A percentile compares a stretch with the other conserved stretches of the same genome.
Evolutionary conservation across 345 rosid species (phyloP).

Genomic region (Bruguiera sexangula): DNA sequence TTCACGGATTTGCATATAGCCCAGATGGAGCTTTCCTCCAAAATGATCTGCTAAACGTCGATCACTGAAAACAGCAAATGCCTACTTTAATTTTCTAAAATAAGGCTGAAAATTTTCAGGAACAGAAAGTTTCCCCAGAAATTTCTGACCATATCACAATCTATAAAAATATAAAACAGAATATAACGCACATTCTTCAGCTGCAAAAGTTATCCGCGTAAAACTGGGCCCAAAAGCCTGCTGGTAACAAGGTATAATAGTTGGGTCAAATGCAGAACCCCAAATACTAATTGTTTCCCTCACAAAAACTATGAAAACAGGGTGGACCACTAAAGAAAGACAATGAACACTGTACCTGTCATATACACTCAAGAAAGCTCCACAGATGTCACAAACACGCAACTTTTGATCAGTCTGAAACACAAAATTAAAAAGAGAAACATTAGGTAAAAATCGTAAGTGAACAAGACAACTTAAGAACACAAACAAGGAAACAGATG

Average conservation of each 20-base stretch:
- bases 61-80: conserved; percentile 63
- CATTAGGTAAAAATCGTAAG: neutral
- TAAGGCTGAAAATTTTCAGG: neutral
- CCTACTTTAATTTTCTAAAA: neutral
- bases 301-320: conserved; percentile 15
- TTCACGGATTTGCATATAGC: conserved; percentile 96
- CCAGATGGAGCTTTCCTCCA: conserved; percentile 98
- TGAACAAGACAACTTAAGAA: neutral
- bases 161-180: conserved; percentile 69
- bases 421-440: neutral
- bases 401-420: conserved; percentile 99
- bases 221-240: conserved; percentile 99
- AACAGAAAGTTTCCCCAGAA: conserved; percentile 25
- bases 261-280: conserved; percentile 91
- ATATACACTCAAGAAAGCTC: conserved; percentile 98
- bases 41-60: conserved; percentile 99
- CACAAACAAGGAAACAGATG: neutral
- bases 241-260: conserved; percentile 96
- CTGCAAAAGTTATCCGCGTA: conserved; percentile 99
- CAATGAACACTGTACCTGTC: conserved; percentile 62
- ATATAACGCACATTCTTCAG: conserved; percentile 98
- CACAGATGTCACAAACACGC: conserved; percentile 98
- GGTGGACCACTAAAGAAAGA: conserved; percentile 12
- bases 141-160: conserved; percentile 52
- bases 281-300: conserved; percentile 50